Base-by-base conservation (phyloP, 2,329 filamentous ascomycete species). In the Stemphylium vesicarium region DNA sequence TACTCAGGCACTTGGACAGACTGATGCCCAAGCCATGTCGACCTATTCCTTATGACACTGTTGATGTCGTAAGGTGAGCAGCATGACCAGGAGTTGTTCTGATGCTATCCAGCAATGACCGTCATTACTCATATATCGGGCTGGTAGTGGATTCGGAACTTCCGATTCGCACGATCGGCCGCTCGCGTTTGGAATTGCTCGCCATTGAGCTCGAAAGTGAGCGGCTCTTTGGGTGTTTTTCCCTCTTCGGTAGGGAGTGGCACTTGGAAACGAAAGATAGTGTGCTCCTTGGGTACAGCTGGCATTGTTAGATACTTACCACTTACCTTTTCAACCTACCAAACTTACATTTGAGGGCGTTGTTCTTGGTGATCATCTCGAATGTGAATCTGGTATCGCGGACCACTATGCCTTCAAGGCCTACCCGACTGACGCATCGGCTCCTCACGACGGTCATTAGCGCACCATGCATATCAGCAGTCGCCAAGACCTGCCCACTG, bases 381-480 rank as follows among this genome's bases (percentile, higher is more conserved):
- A 98, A 91, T 1, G 89, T 88, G 69, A 90, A 94, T 72, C 89
- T 92, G 46, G 90, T 88, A 78, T 99, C 95, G 72, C 91, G 87
- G 36, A 97, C 86, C 56, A 98, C 90, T 65, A 98, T 94, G 13
- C 95, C 95, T 66, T 82, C 85, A 49, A 94, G 77, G 0, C 95
- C 94, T 0, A 99, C 93, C 13, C 94, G 82, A 49, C 90, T 87
- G 13, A 89, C 85, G 73, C 93, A 97, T 26, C 85, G 79, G 74
- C 92, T 95, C 65, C 93, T 80, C 50, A 94, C 89, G 18, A 98
- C 91, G 77, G 92, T 87, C 16, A 97, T 75, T 64, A 87, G 80
- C 13, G 94, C 93, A 1, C 95, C 95, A 73, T 98, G 93, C 68
- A 92, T 94, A 76, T 99, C 95, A 1, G 93, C 94, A 53, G 88